These are phyloP conservation scores for Spathaspora girioi DNA, from an alignment of 805 yeast species.

Conservation along the genomic window DNA sequence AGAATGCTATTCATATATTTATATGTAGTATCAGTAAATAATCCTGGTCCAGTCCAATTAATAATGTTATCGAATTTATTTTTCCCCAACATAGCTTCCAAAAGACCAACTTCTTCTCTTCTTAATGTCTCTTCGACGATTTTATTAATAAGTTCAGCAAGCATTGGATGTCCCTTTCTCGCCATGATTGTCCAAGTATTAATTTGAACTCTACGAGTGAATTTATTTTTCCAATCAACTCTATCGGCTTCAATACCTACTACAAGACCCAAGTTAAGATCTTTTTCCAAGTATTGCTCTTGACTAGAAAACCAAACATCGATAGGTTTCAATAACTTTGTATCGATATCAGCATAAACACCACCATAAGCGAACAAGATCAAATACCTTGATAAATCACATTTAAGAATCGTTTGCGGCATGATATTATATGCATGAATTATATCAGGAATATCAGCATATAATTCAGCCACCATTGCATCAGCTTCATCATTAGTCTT, in stretches of 20 bases:
- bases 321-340: constrained; percentile 68
- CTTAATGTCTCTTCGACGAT: constrained; percentile 73
- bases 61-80: constrained; percentile 51
- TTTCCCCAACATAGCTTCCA: constrained; percentile 21
- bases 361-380: constrained; percentile 90
- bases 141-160: constrained; percentile 75
- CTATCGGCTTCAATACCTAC: constrained; percentile 95
- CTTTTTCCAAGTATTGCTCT: constrained; percentile 20
- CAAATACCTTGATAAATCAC: constrained; percentile 90
- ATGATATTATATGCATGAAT: constrained; percentile 66
- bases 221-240: constrained; percentile 54
- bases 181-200: constrained; percentile 96
- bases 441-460: constrained; percentile 68
- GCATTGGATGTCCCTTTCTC: constrained; percentile 88
- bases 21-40: constrained; percentile 85
- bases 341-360: constrained; percentile 87
- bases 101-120: constrained; percentile 43
- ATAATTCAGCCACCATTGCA: constrained; percentile 61
- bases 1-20: constrained; percentile 48
- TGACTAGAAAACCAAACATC: constrained; percentile 64
- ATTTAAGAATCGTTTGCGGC: constrained; percentile 81
- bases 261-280: constrained; percentile 60
- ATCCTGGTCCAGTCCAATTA: constrained; percentile 97
- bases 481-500: constrained; percentile 69
- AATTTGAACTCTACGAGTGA: constrained; percentile 87